Base-by-base conservation (phyloP, 768 basidiomycete species). In the Plicaturopsis crispa region DNA sequence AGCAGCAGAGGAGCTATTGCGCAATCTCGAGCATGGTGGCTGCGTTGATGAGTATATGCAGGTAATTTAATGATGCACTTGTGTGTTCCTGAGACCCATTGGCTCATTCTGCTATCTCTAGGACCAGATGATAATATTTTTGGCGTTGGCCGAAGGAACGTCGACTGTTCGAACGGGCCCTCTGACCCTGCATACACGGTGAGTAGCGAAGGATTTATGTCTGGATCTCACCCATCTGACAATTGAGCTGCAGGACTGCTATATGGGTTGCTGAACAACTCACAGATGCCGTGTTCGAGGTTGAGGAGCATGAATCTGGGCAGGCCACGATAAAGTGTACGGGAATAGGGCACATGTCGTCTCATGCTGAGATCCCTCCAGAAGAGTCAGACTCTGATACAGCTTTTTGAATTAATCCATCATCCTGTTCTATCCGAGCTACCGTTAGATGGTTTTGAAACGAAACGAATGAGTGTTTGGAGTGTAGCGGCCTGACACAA, bases 91-190 rank as follows among this genome's bases (percentile, higher is more conserved):
- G 30, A 20, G 30, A 20, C 18, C 36, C 18, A 35, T 62, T n/a
- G n/a, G n/a, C n/a, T n/a, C n/a, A n/a, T n/a, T n/a, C n/a, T n/a
- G n/a, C n/a, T 66, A 62, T 61, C 47, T 68, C 13, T 66, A 85
- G 66, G 86, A 89, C 54, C 85, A 88, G 50, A 78, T 87, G 14
- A 75, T 87, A 33, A 72, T 87, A 24, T 79, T 85, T 50, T 73
- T 87, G 60, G 82, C 82, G 6, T 65, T 88, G 13, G 83, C 84
- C 6, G 56, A 77, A 35, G 83, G 83, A 4, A 67, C 48, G 18
- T 86, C 82, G 8, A 63, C 62, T 37, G 62, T 88, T 19, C 65
- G 69, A 17, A 70, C 59, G 18, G 72, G 74, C 2, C 80, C 75
- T 4, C 48, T 87, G 23, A 76, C 70, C 16, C 55, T 83, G 44